Percentiles rank a stretch among this genome's conserved stretches.
Conservation (phyloP, 805 yeast species). For the Wickerhamiella musiphila region DNA sequence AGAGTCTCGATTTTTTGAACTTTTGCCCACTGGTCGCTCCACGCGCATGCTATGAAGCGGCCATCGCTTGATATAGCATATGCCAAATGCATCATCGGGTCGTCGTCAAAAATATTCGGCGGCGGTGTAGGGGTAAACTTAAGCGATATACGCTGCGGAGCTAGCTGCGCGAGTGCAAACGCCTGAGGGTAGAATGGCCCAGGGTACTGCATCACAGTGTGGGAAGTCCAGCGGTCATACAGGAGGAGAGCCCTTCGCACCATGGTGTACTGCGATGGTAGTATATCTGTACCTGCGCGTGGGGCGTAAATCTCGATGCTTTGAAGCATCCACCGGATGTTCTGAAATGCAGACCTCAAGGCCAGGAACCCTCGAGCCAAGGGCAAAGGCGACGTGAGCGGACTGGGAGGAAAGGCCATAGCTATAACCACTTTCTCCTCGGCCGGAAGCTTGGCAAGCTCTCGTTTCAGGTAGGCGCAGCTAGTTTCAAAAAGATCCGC, state of each 20-base stretch:
- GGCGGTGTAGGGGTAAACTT: constrained; percentile 9
- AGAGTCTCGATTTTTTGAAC: constrained; percentile 42
- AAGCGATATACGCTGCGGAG: constrained; percentile 17
- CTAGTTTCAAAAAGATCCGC: constrained; percentile 14
- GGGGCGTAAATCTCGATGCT: constrained; percentile 13
- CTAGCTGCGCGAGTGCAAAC: constrained; percentile 20
- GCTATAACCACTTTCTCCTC: constrained; percentile 7
- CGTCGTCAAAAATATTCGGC: constrained; percentile 33
- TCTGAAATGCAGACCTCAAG: constrained; percentile 9
- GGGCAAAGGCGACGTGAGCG: constrained; percentile 11
- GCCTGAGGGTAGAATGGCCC: constrained; percentile 14
- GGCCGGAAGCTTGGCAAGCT: constrained; percentile 4
- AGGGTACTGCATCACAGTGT: constrained; percentile 1
- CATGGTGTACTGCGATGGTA: constrained; percentile 17
- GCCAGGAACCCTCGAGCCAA: constrained; percentile 14
- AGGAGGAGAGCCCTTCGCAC: constrained; percentile 17
- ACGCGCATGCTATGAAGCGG: constrained; percentile 72
- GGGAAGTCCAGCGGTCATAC: constrained; percentile 18
- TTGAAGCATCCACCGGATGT: constrained; percentile 10
- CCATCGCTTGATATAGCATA: constrained; percentile 69
- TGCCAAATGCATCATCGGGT: constrained; percentile 66
- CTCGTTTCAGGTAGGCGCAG: constrained; percentile 9
- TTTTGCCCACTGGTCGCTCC: constrained; percentile 74
- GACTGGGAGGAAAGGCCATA: constrained; percentile 12
- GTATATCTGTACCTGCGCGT: constrained; percentile 15